Evolutionary conservation across 2,329 filamentous ascomycete genomes (phyloP).

Genomic region (Chrysoporthe puriensis): DNA sequence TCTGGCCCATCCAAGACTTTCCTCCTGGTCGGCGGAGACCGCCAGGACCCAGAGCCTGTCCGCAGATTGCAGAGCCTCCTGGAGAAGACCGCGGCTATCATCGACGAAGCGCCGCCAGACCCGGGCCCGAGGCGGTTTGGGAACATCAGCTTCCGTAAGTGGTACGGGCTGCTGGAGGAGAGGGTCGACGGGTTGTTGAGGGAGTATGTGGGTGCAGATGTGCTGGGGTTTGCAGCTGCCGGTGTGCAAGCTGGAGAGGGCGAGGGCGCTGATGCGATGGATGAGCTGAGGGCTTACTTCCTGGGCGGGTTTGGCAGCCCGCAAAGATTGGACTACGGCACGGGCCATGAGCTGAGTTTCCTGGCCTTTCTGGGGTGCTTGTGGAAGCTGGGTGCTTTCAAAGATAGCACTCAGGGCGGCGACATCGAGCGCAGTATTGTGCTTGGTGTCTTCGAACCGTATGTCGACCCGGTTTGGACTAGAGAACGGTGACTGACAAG

Average conservation of each 20-base stretch:
- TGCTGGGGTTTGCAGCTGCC: slow-evolving; percentile 35
- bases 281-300: slow-evolving; percentile 79
- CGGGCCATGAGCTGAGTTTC: slow-evolving; percentile 94
- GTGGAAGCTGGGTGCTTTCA: slow-evolving; percentile 88
- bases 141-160: slow-evolving; percentile 86
- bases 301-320: slow-evolving; percentile 85
- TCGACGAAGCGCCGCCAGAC: slow-evolving; percentile 81
- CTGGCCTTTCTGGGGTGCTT: slow-evolving; percentile 86
- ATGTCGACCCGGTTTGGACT: slow-evolving; percentile 42
- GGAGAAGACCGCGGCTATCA: slow-evolving; percentile 63
- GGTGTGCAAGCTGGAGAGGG: slow-evolving; percentile 19
- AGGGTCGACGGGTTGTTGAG: slow-evolving; percentile 59
- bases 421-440: slow-evolving; percentile 79
- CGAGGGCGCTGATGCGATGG: slow-evolving; percentile 35
- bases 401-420: slow-evolving; percentile 52
- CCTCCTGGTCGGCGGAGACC: slow-evolving; percentile 43
- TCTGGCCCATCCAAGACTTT: slow-evolving; percentile 50
- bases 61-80: slow-evolving; percentile 69
- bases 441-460: slow-evolving; percentile 81
- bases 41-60: slow-evolving; percentile 59
- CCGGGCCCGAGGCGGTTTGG: slow-evolving; percentile 87
- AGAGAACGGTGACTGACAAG: slow-evolving; percentile 24
- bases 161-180: slow-evolving; percentile 72
- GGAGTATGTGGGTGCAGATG: slow-evolving; percentile 53
- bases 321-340: slow-evolving; percentile 91